These are phyloP conservation scores for Talinum fruticosum DNA, from an alignment of 148 eudicot genomes.

Conservation along the genomic window DNA sequence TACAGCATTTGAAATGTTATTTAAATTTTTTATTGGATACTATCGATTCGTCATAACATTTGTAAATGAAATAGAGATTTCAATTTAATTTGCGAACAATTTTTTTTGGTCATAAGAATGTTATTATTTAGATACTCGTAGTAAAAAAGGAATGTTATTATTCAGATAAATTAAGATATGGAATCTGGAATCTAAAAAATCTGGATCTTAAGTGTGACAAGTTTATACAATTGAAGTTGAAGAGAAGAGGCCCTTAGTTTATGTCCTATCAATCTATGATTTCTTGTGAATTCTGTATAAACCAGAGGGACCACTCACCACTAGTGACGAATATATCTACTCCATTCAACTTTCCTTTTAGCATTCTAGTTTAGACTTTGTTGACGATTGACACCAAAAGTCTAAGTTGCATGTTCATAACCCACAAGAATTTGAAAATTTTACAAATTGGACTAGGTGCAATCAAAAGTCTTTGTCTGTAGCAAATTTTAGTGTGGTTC, in stretches of 20 bases:
- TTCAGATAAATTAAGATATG: too few species aligned
- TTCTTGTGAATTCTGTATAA: background rate
- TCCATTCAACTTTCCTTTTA: background rate
- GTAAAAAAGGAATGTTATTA: too few species aligned
- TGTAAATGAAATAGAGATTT: background rate
- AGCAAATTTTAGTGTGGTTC: background rate
- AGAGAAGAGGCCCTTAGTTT: background rate
- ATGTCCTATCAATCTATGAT: background rate
- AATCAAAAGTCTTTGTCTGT: background rate
- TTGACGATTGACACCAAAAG: background rate
- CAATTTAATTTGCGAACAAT: background rate
- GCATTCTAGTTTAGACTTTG: background rate
- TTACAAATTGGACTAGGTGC: background rate
- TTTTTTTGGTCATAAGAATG: background rate
- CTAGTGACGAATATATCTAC: background rate
- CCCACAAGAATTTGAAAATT: background rate
- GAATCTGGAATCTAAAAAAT: background rate
- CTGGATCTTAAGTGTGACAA: background rate
- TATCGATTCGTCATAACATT: background rate
- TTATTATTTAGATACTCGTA: too few species aligned
- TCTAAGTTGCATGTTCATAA: background rate
- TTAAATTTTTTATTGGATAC: background rate
- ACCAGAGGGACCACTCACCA: background rate
- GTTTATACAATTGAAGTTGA: background rate
- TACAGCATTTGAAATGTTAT: background rate